These are phyloP conservation scores for Arachnopeziza araneosa DNA, from an alignment of 2,329 filamentous ascomycete genomes.

Conservation along the genomic window DNA sequence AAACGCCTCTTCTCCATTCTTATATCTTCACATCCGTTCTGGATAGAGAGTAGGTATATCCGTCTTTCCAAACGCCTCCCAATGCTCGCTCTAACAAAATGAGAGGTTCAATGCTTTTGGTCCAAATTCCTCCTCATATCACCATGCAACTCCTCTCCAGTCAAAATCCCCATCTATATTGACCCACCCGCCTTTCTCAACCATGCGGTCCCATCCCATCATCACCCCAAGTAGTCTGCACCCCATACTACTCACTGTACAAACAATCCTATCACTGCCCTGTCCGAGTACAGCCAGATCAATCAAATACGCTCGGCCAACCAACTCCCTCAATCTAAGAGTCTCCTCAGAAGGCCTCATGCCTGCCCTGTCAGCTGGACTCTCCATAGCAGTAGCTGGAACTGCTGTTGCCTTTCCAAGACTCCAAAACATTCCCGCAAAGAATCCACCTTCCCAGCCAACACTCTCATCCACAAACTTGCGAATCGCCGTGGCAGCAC, in stretches of 20 bases:
- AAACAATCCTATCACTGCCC: constrained; percentile 61
- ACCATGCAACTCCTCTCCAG: constrained; percentile 46
- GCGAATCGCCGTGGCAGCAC: constrained; percentile 41
- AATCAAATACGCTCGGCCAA: constrained; percentile 76
- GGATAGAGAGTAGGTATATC: not conserved
- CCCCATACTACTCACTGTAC: constrained; percentile 65
- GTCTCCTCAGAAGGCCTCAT: constrained; percentile 38
- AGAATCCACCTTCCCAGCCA: constrained; percentile 89
- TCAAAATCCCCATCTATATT: constrained; percentile 71
- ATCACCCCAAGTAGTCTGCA: constrained; percentile 77
- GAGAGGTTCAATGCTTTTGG: not conserved
- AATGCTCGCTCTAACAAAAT: not conserved
- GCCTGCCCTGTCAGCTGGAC: constrained; percentile 29
- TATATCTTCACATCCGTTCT: not conserved
- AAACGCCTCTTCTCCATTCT: not conserved
- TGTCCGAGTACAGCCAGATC: constrained; percentile 70
- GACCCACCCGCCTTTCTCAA: constrained; percentile 58
- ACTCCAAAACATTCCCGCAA: constrained; percentile 73
- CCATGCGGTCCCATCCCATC: constrained; percentile 74
- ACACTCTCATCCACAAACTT: constrained; percentile 70
- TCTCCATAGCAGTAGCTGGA: constrained; percentile 29
- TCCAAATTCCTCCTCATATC: constrained; percentile 4
- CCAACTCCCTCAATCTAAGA: constrained; percentile 63
- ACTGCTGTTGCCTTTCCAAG: constrained; percentile 46
- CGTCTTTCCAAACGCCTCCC: not conserved